Conservation (phyloP, 2,329 filamentous ascomycete genomes). For the Aspergillus neoniger region DNA sequence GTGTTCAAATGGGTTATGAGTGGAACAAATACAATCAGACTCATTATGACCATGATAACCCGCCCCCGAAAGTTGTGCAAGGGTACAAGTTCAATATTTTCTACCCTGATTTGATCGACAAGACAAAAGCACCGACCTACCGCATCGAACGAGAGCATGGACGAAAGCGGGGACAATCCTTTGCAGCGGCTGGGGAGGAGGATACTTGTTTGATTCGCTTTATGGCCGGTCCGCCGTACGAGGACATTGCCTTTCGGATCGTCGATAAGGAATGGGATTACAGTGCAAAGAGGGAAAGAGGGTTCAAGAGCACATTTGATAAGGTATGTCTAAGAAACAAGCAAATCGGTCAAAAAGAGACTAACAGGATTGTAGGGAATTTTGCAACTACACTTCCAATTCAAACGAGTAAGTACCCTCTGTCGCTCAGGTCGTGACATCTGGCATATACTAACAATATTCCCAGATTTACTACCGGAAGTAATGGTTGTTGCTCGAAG, state of each 20-base stretch:
- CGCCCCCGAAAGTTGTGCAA: conserved; percentile 95
- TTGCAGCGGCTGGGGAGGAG: conserved; percentile 90
- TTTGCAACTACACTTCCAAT: conserved; percentile 94
- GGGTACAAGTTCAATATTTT: conserved; percentile 99
- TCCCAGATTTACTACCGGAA: conserved; percentile 52
- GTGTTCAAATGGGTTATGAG: conserved; percentile 98
- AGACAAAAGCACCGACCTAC: conserved; percentile 90
- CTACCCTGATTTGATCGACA: conserved; percentile 95
- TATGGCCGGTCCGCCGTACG: conserved; percentile 90
- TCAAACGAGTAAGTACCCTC: conserved; percentile 77
- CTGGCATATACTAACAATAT: conserved; percentile 5
- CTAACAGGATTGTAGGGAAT: conserved; percentile 65
- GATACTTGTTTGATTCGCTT: conserved; percentile 97
- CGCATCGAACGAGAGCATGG: conserved; percentile 94
- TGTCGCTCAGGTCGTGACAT: not conserved
- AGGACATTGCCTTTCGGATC: conserved; percentile 95
- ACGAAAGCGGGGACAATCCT: conserved; percentile 83
- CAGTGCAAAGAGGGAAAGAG: conserved; percentile 88
- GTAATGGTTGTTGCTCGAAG: conserved; percentile 28
- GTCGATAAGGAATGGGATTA: conserved; percentile 99
- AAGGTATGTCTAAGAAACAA: conserved; percentile 64
- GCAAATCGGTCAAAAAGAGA: not conserved
- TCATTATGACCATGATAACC: conserved; percentile 98
- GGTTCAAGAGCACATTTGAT: conserved; percentile 95
- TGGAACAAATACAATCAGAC: conserved; percentile 99